Percentiles rank a stretch among this genome's conserved stretches.
phyloP scores from a whole-genome alignment of 495 filamentous ascomycete genomes.

The Lepidopterella palustris region DNA sequence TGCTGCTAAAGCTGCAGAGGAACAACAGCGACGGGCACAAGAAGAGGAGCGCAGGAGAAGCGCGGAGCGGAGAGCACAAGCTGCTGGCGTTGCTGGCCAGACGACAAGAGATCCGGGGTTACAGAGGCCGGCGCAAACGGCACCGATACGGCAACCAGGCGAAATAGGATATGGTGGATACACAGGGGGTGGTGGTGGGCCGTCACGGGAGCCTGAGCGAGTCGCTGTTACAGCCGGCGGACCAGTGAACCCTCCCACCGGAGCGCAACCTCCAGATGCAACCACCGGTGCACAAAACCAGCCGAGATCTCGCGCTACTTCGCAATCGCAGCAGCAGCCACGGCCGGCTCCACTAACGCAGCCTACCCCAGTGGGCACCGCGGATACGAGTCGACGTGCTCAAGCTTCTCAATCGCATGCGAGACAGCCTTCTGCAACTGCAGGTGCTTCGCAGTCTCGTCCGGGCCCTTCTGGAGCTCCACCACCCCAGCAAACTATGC shows the following conservation, averaged over 20 bases:
- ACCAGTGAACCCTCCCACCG: constrained; percentile 10
- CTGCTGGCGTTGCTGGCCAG: constrained; percentile 31
- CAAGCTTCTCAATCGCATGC: constrained; percentile 21
- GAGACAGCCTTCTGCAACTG: constrained; percentile 13
- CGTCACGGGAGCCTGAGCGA: constrained; percentile 18
- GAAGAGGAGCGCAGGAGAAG: constrained; percentile 35
- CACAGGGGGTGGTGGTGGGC: constrained; percentile 4
- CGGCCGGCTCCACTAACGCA: constrained; percentile 25
- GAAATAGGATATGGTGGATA: constrained; percentile 6
- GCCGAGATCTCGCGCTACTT: constrained; percentile 19
- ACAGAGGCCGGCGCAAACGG: constrained; percentile 14
- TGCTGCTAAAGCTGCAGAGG: constrained; percentile 26
- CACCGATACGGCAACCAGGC: constrained; percentile 3
- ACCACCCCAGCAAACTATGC: constrained; percentile 8
- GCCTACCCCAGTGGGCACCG: constrained; percentile 11
- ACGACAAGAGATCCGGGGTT: constrained; percentile 9
- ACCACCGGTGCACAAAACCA: constrained; percentile 17
- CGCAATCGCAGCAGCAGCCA: constrained; percentile 30
- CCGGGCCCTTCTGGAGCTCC: constrained; percentile 3
- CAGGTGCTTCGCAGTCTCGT: constrained; percentile 16
- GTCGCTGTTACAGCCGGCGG: constrained; percentile 11
- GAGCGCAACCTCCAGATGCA: constrained; percentile 14
- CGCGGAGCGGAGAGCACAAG: constrained; percentile 35
- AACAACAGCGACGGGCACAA: constrained; percentile 22
- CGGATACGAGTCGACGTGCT: constrained; percentile 21